A percentile compares a stretch with the other conserved stretches of the same genome.
Evolutionary conservation across 1,139 yeast genomes (phyloP).

Genomic region (Magnusiomyces tetraspermus): DNA sequence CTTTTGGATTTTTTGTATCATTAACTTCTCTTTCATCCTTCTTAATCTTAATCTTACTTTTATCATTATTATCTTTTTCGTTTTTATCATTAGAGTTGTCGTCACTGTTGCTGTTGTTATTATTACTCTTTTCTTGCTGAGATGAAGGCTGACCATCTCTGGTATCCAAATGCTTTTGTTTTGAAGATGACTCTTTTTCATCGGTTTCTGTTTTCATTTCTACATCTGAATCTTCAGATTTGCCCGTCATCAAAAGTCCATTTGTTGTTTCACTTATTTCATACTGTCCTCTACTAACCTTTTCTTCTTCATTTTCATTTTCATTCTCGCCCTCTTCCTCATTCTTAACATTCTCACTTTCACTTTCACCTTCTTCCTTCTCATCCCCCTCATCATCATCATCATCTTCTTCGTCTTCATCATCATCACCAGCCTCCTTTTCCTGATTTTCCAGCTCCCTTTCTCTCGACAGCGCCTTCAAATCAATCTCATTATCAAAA

Average conservation of each 20-base stretch:
- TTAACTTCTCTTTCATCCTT: background rate
- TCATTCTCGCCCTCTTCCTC: background rate
- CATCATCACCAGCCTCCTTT: background rate
- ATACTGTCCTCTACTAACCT: too few relatives aligned
- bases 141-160: too few relatives aligned
- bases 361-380: background rate
- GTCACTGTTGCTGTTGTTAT: too few relatives aligned
- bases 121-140: too few relatives aligned
- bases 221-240: too few relatives aligned
- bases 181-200: too few relatives aligned
- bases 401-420: constrained; percentile 1
- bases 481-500: constrained; percentile 21
- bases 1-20: background rate
- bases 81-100: background rate
- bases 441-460: background rate
- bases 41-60: background rate
- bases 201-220: too few relatives aligned
- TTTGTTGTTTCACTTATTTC: too few relatives aligned
- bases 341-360: background rate
- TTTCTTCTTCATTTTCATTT: background rate
- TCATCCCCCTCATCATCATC: background rate
- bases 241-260: too few relatives aligned
- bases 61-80: constrained; percentile 1
- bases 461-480: constrained; percentile 8
- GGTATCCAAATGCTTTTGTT: too few relatives aligned